These are phyloP conservation scores for Tolypocladium sp. DNA, from an alignment of 2,329 filamentous ascomycete species.

Conservation along the genomic window DNA sequence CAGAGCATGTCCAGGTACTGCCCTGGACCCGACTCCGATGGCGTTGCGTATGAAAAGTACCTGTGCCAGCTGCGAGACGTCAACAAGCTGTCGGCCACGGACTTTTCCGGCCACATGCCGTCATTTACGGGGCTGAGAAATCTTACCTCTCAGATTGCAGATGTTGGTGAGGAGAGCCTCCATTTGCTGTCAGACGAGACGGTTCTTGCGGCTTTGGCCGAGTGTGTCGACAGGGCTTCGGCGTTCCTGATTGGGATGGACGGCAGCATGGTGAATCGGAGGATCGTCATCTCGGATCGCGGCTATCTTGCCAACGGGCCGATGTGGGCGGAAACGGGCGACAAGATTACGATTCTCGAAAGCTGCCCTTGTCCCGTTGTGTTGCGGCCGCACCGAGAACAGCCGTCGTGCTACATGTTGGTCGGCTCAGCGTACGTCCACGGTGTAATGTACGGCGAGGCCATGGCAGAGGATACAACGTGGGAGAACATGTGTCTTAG, in stretches of 20 bases:
- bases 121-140: not conserved
- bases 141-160: not conserved
- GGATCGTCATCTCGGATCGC: not conserved
- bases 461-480: not conserved
- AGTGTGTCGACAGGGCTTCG: not conserved
- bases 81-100: not conserved
- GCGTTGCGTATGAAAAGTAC: not conserved
- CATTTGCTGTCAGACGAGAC: not conserved
- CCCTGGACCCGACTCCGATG: not conserved
- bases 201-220: not conserved
- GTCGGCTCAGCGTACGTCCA: not conserved
- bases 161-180: not conserved
- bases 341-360: not conserved
- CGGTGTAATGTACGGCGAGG: not conserved
- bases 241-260: not conserved
- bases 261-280: constrained; percentile 1
- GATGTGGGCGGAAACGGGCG: not conserved
- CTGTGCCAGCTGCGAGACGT: not conserved
- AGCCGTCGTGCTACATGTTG: not conserved
- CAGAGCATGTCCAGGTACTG: not conserved
- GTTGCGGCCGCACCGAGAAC: not conserved
- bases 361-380: not conserved
- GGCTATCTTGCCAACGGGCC: not conserved
- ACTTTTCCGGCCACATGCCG: not conserved
- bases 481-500: not conserved